These are phyloP conservation scores for Candida buenavistaensis DNA, from an alignment of 1,139 yeast species.

Conservation along the genomic window DNA sequence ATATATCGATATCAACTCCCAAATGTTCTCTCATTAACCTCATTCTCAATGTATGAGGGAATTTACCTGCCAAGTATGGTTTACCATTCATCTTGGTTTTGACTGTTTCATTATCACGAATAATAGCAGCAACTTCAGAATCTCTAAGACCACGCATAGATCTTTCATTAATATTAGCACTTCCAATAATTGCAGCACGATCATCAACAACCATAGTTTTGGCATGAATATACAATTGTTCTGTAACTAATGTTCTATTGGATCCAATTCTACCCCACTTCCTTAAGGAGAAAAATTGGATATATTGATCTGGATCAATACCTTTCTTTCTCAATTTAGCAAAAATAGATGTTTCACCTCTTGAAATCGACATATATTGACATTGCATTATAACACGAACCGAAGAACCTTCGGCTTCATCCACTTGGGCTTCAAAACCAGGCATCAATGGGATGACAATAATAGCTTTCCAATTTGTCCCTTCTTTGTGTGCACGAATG, in stretches of 20 bases:
- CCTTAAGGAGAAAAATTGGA: conserved; percentile 86
- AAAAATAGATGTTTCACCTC: conserved; percentile 89
- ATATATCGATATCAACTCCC: conserved; percentile 87
- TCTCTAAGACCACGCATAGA: conserved; percentile 93
- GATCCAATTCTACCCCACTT: conserved; percentile 96
- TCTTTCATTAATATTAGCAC: conserved; percentile 94
- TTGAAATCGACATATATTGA: conserved; percentile 88
- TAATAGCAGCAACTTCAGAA: conserved; percentile 88
- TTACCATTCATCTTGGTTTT: conserved; percentile 79
- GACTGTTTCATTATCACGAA: conserved; percentile 79
- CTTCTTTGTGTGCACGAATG: conserved; percentile 78
- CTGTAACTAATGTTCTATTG: conserved; percentile 72
- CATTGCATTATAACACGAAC: conserved; percentile 96
- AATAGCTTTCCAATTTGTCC: conserved; percentile 84
- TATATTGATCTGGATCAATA: conserved; percentile 86
- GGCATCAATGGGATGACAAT: conserved; percentile 96
- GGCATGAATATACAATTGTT: conserved; percentile 92
- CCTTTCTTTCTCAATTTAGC: conserved; percentile 78
- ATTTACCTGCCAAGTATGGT: conserved; percentile 78
- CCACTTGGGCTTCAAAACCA: conserved; percentile 93
- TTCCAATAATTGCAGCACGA: conserved; percentile 87
- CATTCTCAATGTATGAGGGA: conserved; percentile 86
- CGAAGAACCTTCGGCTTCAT: conserved; percentile 89
- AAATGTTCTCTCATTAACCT: conserved; percentile 95
- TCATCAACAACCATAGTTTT: conserved; percentile 94